Base-by-base conservation (phyloP, 805 yeast species). In the Citeromyces nyonsensis region DNA sequence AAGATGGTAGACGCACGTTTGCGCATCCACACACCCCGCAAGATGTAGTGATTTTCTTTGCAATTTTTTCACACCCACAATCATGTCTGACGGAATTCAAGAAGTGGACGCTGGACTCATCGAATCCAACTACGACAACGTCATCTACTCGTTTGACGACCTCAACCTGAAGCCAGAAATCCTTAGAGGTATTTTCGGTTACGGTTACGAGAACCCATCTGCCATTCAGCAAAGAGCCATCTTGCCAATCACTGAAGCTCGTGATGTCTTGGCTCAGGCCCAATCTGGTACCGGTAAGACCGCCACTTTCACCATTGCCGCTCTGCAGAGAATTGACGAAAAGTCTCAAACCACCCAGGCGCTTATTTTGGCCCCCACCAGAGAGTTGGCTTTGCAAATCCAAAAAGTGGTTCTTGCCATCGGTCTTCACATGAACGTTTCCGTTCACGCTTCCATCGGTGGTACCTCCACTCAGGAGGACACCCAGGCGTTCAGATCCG, bases 201-300 rank as follows among this genome's bases (percentile, higher is more conserved):
- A 79, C 64, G 96, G 97, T 57, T 91, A 84, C 57, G 97, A 88
- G 63, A 72, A 73, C 34, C 98, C 98, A 43, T 85, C 96, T 35
- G 91, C 97, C 36, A 91, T 91, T 63, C 98, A 91, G 65, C 86
- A 85, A 52, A 75, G 98, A 58, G 98, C 97, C 41, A 91, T 91
- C 46, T 64, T 80, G 60, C 98, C 94, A 56, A 86, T 91, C 57
- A 79, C 85, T 47, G 77, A 75, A 51, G 95, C 95, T 36, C 76
- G 85, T 57, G 98, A 91, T 58, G 93, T 86, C 34, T 73, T 91
- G 41, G 98, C 98, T 38, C 98, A 91, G 63, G 97, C 98, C 37
- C 98, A 91, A 62, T 84, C 95, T 25, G 98, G 98, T 60, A 91
- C 98, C 32, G 98, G 98, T 61, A 91, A 91, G 64, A 91, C 98